Conservation (phyloP, 2,329 filamentous ascomycete species). For the Hirsutella minnesotensis region DNA sequence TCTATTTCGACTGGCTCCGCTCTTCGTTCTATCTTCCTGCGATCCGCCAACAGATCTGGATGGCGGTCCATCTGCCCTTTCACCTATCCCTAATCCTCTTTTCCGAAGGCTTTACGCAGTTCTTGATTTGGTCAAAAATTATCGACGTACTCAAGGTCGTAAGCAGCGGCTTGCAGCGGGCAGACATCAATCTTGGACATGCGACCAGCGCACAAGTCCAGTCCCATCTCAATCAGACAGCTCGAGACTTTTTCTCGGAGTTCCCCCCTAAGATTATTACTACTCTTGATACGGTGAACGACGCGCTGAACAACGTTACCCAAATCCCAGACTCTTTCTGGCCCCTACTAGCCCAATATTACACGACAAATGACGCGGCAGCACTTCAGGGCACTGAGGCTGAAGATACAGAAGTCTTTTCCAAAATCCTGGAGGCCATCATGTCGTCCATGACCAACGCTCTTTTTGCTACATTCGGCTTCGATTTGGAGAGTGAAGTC, state of each 20-base stretch:
- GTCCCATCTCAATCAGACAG: conserved; percentile 7
- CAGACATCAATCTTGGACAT: conserved; percentile 6
- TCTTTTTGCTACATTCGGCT: conserved; percentile 17
- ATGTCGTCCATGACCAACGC: conserved; percentile 15
- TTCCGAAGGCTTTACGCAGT: conserved; percentile 50
- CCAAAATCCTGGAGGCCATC: conserved; percentile 5
- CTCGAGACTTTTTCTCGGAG: conserved; percentile 11
- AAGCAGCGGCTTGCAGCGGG: conserved; percentile 4
- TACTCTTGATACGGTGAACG: conserved; percentile 9
- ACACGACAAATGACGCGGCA: conserved; percentile 3
- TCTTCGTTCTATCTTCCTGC: conserved; percentile 41
- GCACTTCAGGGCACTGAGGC: conserved; percentile 2
- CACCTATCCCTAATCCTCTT: conserved; percentile 51
- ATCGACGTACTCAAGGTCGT: conserved; percentile 16
- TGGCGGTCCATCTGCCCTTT: conserved; percentile 48
- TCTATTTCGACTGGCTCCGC: conserved; percentile 52
- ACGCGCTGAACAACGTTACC: conserved; percentile 16
- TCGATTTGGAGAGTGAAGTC: conserved; percentile 15
- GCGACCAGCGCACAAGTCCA: conserved; percentile 11
- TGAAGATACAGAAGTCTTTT: conserved; percentile 1
- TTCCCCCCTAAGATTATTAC: conserved; percentile 16
- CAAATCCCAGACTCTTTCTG: conserved; percentile 16
- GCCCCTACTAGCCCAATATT: conserved; percentile 7
- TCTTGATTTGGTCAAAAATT: conserved; percentile 35
- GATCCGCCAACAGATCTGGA: conserved; percentile 48